Evolutionary conservation across 441 rosid species (phyloP), one percentile per base, ranked within the genome.

Genomic region (Iberis amara): DNA sequence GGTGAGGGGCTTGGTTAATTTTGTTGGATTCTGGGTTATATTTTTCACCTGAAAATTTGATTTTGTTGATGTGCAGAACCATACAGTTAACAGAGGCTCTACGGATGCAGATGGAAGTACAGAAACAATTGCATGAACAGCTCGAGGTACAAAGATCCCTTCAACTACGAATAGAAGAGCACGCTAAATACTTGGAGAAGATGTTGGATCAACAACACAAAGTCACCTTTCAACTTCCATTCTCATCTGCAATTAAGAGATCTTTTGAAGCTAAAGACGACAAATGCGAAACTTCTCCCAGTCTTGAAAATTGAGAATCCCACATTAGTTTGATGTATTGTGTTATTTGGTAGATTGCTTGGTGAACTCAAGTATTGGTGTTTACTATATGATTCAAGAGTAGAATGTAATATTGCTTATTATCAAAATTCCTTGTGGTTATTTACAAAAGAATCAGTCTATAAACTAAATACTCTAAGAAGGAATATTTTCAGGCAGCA

Each of bases 61-160:
- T 26, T 7, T 28, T 23, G 15, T 23, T 26, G 11, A 23, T 18
- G 53, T 10, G 18, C 18, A 84, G 86, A 73, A 66, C 54, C 41
- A 45, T 42, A 11, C 76, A 76, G 52, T 56, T 82, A n/a, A 70
- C 82, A 0, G 89, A 85, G 55, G 79, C 89, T 30, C 54, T 82
- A 38, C 83, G 78, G 38, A 76, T 82, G 77, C 87, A 80, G 75
- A 78, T 85, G 73, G 85, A 82, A 72, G 89, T 82, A 58, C 89
- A 82, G 71, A 85, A 80, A 60, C 83, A 79, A 70, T 70, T 85
- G 61, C 87, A 85, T 41, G 83, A 85, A 73, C 87, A 85, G 40
- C 94, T 85, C 41, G 89, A 30, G 83, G 76, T 79, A 13, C 86
- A 84, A 57, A 76, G 80, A 46, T 53, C 65, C 4, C 79, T 81